Base-by-base conservation (phyloP, 768 basidiomycete genomes). In the Leccinum barrowsii region DNA sequence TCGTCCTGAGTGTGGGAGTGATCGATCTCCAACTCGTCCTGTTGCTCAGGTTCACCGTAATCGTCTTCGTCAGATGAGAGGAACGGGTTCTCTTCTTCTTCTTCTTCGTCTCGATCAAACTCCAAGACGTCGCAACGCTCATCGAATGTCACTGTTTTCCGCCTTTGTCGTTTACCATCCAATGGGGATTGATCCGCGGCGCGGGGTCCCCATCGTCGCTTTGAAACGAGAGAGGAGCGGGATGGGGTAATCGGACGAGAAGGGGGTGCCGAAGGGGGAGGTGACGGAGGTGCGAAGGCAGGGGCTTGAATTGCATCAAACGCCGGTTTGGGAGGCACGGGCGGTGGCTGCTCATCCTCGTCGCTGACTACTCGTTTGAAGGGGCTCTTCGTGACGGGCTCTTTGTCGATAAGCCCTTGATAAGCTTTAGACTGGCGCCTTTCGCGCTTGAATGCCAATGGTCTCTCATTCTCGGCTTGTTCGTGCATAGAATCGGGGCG, bases 71-170 rank as follows among this genome's bases (percentile, higher is more conserved):
- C 72, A 13, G 70, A 68, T 26, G 74, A 78, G 66, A 76, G 69
- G 51, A 82, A 82, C 3, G 79, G 75, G 57, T 82, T 76, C 53
- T 77, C 77, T 5, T 78, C 78, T 21, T 79, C 78, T 52, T 83
- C 78, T 52, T 83, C 87, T 50, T 89, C 81, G 12, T 85, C 88
- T 19, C 80, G 75, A 57, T 90, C 86, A 67, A 90, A 92, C 67
- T 92, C 90, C 30, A 92, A 72, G 11, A 94, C 90, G 60, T 94
- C 91, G 63, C 88, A 90, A 11, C 84, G 80, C 61, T 90, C 87
- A 68, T 87, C 81, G 58, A 89, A 94, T 1, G 84, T 89, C 26
- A 94, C 92, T 0, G 84, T 92, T 70, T 92, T 93, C 60, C 88
- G 73, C 28, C 83, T 79, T 64, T 83, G 81, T 21, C 83, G 79